These are phyloP conservation scores for Syzygium jambos DNA, from an alignment of 345 rosid genomes.

Conservation along the genomic window DNA sequence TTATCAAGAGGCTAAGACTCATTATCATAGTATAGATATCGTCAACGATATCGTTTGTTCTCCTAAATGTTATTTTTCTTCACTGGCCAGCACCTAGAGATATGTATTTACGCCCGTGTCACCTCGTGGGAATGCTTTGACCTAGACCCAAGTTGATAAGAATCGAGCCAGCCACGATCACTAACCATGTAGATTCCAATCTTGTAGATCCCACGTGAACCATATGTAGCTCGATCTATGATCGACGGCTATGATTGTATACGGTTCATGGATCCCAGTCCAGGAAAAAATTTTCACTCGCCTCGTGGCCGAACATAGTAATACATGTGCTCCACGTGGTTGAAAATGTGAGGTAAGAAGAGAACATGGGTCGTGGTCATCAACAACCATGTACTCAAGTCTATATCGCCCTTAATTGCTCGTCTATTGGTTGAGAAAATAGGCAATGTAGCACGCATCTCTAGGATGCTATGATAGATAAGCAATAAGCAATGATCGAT, in stretches of 20 bases:
- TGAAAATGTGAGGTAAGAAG: neutral
- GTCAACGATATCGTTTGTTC: neutral
- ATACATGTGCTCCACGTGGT: neutral
- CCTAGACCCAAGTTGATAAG: neutral
- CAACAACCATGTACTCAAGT: neutral
- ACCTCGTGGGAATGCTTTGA: neutral
- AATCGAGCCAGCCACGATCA: neutral
- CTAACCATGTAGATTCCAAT: neutral
- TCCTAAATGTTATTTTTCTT: neutral
- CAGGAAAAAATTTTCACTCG: neutral
- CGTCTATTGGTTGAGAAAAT: neutral
- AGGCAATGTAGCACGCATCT: neutral
- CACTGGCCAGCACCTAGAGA: neutral
- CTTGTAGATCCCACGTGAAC: neutral
- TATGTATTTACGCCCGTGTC: neutral
- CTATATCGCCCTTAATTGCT: neutral
- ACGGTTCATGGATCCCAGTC: neutral
- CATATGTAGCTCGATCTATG: neutral
- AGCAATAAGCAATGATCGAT: neutral
- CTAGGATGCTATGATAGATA: neutral
- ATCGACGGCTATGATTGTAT: neutral
- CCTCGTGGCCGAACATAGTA: neutral
- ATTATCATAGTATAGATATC: neutral
- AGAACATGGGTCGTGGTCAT: neutral
- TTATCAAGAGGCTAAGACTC: neutral